A percentile compares a stretch with the other conserved stretches of the same genome.
Evolutionary conservation across 768 basidiomycete species (phyloP).

Genomic region (Coprinopsis marcescibilis): DNA sequence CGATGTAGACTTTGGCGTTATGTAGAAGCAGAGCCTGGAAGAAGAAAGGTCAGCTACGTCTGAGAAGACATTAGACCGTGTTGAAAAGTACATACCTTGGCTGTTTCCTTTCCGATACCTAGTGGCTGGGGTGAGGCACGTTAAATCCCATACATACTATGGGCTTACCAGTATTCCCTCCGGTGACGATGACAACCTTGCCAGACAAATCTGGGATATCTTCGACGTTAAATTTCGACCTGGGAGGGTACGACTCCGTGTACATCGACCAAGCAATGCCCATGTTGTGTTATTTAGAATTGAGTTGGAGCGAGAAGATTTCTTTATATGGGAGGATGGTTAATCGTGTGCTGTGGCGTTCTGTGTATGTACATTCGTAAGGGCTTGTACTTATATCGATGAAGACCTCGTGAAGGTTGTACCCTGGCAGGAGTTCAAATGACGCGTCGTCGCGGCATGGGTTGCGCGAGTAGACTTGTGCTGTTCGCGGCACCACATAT

Average conservation of each 20-base stretch:
- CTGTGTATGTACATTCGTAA: no score
- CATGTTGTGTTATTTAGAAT: no score
- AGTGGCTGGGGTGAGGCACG: neutral
- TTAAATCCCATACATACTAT: neutral
- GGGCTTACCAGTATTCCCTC: slow-evolving; percentile 22
- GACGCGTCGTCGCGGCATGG: no score
- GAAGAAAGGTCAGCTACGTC: neutral
- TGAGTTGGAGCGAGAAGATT: no score
- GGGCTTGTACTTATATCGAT: no score
- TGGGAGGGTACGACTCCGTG: slow-evolving; percentile 17
- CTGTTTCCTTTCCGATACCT: slow-evolving; percentile 56
- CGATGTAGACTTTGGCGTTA: slow-evolving; percentile 66
- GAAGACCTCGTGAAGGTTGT: no score
- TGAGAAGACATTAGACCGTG: neutral
- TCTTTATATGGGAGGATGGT: no score
- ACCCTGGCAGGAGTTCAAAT: no score
- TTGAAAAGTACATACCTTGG: slow-evolving; percentile 31
- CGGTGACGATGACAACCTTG: slow-evolving; percentile 32
- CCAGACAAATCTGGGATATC: slow-evolving; percentile 45
- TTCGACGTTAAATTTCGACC: slow-evolving; percentile 25
- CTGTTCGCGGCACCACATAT: no score
- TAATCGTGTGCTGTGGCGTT: no score
- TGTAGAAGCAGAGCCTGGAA: slow-evolving; percentile 45
- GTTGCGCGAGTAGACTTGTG: no score
- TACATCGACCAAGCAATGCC: no score